Percentiles rank a stretch among this genome's conserved stretches.
Conservation (phyloP, 768 basidiomycete species). For the Lanmaoa rubissima region DNA sequence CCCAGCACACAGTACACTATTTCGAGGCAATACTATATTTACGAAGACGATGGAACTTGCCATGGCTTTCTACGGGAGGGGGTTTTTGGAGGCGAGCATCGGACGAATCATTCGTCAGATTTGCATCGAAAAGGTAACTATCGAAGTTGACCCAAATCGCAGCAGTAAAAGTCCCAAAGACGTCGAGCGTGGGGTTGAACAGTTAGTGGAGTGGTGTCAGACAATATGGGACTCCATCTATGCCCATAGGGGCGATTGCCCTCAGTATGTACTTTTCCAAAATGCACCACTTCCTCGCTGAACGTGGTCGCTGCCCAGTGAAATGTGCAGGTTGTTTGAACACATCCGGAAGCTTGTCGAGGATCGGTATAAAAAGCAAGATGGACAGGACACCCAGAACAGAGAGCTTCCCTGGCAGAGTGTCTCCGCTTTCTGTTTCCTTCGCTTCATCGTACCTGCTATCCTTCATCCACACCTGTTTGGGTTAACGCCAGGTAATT, state of each 20-base stretch:
- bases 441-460: slow-evolving; percentile 87
- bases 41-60: slow-evolving; percentile 77
- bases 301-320: slow-evolving; percentile 41
- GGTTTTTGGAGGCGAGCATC: slow-evolving; percentile 78
- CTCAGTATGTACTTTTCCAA: slow-evolving; percentile 50
- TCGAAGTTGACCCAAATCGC: slow-evolving; percentile 80
- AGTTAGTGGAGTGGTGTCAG: slow-evolving; percentile 73
- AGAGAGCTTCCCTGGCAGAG: slow-evolving; percentile 71
- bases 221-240: slow-evolving; percentile 84
- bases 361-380: slow-evolving; percentile 50
- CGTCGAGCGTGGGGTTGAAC: slow-evolving; percentile 63
- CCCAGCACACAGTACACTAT: slow-evolving; percentile 73
- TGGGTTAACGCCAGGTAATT: slow-evolving; percentile 68
- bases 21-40: slow-evolving; percentile 63
- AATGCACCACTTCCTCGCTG: slow-evolving; percentile 1
- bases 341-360: slow-evolving; percentile 74
- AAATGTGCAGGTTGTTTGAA: slow-evolving; percentile 67
- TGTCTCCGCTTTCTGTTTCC: slow-evolving; percentile 86
- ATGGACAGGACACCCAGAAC: slow-evolving; percentile 41
- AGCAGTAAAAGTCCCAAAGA: slow-evolving; percentile 60
- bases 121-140: slow-evolving; percentile 67
- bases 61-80: slow-evolving; percentile 79
- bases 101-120: slow-evolving; percentile 68
- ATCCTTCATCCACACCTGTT: slow-evolving; percentile 88
- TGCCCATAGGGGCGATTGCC: slow-evolving; percentile 68